Evolutionary conservation across 345 rosid species (phyloP), one percentile per base, ranked within the genome.

Genomic region (Gossypioides kirkii): DNA sequence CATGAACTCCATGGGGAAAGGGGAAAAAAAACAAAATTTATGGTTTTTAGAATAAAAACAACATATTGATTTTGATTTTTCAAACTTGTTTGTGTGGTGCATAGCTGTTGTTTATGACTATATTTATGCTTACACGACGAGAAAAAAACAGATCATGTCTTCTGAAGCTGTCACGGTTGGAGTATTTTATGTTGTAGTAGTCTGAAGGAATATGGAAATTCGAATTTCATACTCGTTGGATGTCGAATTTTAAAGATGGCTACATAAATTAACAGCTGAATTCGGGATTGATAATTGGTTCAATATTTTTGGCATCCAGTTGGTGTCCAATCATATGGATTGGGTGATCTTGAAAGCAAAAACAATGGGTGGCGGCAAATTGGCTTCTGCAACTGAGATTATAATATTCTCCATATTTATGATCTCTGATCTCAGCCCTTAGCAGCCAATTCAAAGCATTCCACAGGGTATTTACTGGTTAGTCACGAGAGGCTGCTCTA

Each of bases 141-240:
- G 71, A 66, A 12, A 23, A 47, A 47, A 47, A 67, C 71, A 67
- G 22, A 67, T 67, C 32, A 67, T 67, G 71, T 23, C 49, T 46
- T 7, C 41, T 25, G 20, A 67, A 67, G 23, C 42, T 47, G 42
- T 23, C 69, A 46, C 13, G 22, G 47, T 47, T 67, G 16, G 14
- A 14, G 47, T 46, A 8, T 9, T 4, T 67, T 16, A 47, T 47
- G 38, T 32, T 32, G 38, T 32, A 32, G 38, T 32, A 5, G 7
- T 32, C 36, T 28, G 36, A 28, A 28, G 5, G 36, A 28, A 6
- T 17, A 52, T 52, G 7, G 12, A 18, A 20, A 54, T 54, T 18
- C 12, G 12, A 54, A 52, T 18, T 7, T 54, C 25, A 6, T 25
- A 56, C 17, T 56, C 25, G 8, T 23, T 58, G 17, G 36, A 23